Evolutionary conservation across 2,329 filamentous ascomycete genomes (phyloP), one percentile per base, ranked within the genome.

Genomic region (Alternaria tenuissima): DNA sequence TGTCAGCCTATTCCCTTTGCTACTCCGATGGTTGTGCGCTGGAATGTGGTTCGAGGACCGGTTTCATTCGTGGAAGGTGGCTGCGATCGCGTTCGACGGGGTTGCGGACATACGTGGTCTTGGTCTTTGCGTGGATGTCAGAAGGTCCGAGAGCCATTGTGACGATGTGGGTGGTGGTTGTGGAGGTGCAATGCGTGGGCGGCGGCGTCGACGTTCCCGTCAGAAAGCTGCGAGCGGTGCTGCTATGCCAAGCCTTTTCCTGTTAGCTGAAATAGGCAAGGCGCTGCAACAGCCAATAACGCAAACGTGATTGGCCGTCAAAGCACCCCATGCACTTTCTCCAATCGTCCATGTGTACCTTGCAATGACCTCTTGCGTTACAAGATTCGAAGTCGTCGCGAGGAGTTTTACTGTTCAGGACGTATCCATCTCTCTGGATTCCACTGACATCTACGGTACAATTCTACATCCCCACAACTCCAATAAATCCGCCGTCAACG

Each of bases 131-230:
- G 59, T 65, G 64, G 52, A 67, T 67, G 61, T 69, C 60, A 55
- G 65, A 64, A 52, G 68, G 67, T 62, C 72, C 73, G 66, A 71
- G 69, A 64, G 72, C 73, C 73, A 75, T 75, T 71, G 70, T 72
- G 62, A 56, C 57, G 54, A 52, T 65, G 55, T 52, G 60, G 60
- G 57, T 39, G 57, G 62, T 59, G 59, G 60, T 52, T 56, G 56
- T 60, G 34, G 63, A 46, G 60, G 60, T 62, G 63, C 64, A 57
- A 66, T 71, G 63, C 63, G 64, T 58, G 54, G 62, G 65, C 54
- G 59, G 56, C 56, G 57, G 53, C 61, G 56, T 64, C 59, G 63
- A 59, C 59, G 69, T 61, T 67, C 58, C 18, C 51, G 55, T 53
- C 47, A 57, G 61, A 62, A 64, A 62, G 65, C 53, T 63, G 56